Percentiles rank a stretch among this genome's conserved stretches.
Conservation (phyloP, 169 alveolate species). For the Plasmodium knowlesi region DNA sequence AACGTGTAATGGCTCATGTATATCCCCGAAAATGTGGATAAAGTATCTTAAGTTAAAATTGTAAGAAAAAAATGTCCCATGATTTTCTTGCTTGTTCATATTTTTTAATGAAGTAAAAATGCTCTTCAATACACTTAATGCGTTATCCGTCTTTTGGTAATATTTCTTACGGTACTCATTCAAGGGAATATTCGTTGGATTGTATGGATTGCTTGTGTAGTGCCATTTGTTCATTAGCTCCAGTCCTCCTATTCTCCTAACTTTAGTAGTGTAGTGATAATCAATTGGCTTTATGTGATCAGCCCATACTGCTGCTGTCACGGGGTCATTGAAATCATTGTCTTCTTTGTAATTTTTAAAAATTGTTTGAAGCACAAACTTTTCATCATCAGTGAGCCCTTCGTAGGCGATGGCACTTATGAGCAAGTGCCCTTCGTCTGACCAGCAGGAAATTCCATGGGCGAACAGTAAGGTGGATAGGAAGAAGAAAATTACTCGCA, state of each 20-base stretch:
- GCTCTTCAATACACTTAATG: slow-evolving; percentile 26
- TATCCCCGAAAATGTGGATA: slow-evolving; percentile 89
- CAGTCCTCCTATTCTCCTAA: slow-evolving; percentile 36
- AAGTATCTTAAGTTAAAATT: slow-evolving; percentile 81
- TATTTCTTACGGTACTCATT: slow-evolving; percentile 5
- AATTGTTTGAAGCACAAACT: not conserved
- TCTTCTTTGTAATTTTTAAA: slow-evolving; percentile 71
- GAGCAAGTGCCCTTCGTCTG: slow-evolving; percentile 74
- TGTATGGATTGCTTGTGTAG: slow-evolving; percentile 34
- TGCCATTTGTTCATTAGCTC: slow-evolving; percentile 69
- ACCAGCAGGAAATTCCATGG: slow-evolving; percentile 30
- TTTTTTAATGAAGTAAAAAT: slow-evolving; percentile 21
- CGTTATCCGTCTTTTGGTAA: slow-evolving; percentile 33
- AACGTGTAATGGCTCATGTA: slow-evolving; percentile 89
- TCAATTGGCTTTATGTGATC: slow-evolving; percentile 77
- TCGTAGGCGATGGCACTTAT: slow-evolving; percentile 50
- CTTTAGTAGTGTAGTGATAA: not conserved
- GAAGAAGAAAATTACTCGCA: not conserved
- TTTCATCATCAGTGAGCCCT: slow-evolving; percentile 17
- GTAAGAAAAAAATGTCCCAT: slow-evolving; percentile 57
- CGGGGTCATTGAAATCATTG: slow-evolving; percentile 70
- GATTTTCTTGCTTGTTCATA: slow-evolving; percentile 41
- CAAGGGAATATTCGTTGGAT: slow-evolving; percentile 17
- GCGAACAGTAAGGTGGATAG: not conserved
- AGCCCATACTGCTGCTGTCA: slow-evolving; percentile 79